Evolutionary conservation across 1,284 basidiomycete species (phyloP).

Genomic region (Apiotrichum sp.): DNA sequence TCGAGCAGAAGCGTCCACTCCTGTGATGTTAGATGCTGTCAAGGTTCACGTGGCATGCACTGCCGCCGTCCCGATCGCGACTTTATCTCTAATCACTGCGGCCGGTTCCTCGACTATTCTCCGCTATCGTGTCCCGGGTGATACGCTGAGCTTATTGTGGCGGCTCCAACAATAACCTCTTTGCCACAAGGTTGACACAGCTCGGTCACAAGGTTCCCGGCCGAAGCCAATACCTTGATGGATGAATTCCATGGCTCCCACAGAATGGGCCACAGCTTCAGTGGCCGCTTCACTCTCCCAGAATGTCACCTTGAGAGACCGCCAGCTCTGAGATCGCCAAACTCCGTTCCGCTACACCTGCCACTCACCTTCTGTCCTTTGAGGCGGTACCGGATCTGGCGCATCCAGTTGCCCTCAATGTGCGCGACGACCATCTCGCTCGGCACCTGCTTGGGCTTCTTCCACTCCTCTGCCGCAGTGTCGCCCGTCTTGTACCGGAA

Average conservation of each 20-base stretch:
- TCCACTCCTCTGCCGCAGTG: constrained; percentile 60
- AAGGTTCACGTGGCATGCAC: neutral
- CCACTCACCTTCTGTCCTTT: constrained; percentile 55
- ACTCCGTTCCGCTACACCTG: neutral
- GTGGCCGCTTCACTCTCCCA: too few species aligned
- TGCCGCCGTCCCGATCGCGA: neutral
- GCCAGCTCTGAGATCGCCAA: too few species aligned
- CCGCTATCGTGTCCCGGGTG: neutral
- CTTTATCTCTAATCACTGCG: too few species aligned
- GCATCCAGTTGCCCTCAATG: constrained; percentile 85
- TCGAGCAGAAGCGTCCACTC: constrained; percentile 72
- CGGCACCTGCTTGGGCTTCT: constrained; percentile 85
- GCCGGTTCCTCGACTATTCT: neutral
- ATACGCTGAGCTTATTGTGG: neutral
- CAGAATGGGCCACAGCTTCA: too few species aligned
- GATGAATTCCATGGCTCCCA: too few species aligned
- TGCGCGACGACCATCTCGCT: constrained; percentile 66
- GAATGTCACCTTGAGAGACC: too few species aligned
- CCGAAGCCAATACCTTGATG: too few species aligned
- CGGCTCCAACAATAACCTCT: too few species aligned
- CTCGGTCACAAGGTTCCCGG: too few species aligned
- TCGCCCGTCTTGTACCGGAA: constrained; percentile 59
- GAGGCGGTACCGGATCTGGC: constrained; percentile 70
- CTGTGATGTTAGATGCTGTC: constrained; percentile 21
- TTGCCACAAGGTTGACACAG: too few species aligned